A percentile compares a stretch with the other conserved stretches of the same genome.
Evolutionary conservation across 805 yeast species (phyloP).

Genomic region (Candida incommunis): DNA sequence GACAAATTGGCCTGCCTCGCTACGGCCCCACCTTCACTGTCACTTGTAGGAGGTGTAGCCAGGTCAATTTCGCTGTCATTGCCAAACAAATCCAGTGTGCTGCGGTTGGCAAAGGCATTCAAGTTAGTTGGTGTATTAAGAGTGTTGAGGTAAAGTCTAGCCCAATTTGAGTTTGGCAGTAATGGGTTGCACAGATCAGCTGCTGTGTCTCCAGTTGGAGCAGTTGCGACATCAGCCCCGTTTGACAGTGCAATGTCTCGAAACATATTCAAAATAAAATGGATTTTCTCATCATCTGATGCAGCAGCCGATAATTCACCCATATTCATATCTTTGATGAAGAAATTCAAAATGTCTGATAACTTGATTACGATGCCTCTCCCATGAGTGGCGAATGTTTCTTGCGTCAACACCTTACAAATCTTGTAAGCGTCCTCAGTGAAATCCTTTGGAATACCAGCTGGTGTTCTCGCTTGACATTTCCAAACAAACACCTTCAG

Average conservation of each 20-base stretch:
- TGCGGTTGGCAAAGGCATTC: not conserved
- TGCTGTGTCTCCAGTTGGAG: not conserved
- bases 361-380: not conserved
- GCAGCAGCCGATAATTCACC: not conserved
- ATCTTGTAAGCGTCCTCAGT: not conserved
- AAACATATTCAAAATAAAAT: not conserved
- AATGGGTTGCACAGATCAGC: not conserved
- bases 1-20: not conserved
- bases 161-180: not conserved
- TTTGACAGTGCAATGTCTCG: not conserved
- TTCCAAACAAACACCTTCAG: conserved; percentile 1
- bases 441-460: not conserved
- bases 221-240: not conserved
- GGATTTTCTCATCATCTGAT: not conserved
- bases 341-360: not conserved
- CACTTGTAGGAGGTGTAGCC: too few species aligned
- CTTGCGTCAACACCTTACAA: not conserved
- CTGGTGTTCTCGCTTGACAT: not conserved
- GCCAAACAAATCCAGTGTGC: not conserved
- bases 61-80: not conserved
- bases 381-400: not conserved
- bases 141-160: not conserved
- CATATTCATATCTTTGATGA: not conserved
- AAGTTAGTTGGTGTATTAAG: not conserved
- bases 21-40: not conserved